Base-by-base conservation (phyloP, 257 asterid species). In the Fraxinus americana region DNA sequence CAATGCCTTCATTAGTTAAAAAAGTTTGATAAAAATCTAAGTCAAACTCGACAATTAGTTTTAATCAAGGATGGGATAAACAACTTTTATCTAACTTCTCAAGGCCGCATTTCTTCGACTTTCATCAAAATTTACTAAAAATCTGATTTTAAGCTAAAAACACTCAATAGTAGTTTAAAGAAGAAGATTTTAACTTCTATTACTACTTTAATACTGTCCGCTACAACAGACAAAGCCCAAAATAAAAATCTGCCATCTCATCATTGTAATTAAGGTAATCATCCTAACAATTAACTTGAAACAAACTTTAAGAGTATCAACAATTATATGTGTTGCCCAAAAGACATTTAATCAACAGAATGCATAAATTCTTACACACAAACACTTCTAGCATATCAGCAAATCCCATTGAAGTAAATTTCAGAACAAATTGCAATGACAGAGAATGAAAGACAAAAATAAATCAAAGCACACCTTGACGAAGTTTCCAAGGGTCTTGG, bases 401-500 rank as follows among this genome's bases (percentile, higher is more conserved):
- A 54, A 54, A 5, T n/a, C 9, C 23, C 25, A 43, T 43, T 11
- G 16, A 4, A 16, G 5, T 21, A 7, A 23, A 9, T 21, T 21
- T 0, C 29, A 57, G 12, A 57, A n/a, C 66, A 21, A 59, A 59
- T 1, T n/a, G 63, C 30, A 4, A 54, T 7, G 25, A 2, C 9
- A 54, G 6, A 17, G 25, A 57, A n/a, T 19, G 25, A 12, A 14
- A 43, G 2, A 17, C 17, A 43, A 43, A 21, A 5, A 57, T 17
- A 21, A 57, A 17, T 57, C 11, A 5, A 3, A 57, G 3, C 4
- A 17, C 66, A 86, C 89, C 89, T 86, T 86, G 1, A 86, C 89
- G 11, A 86, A 86, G 69, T 86, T 86, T n/a, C 89, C 87, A 4
- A 86, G 87, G 25, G 89, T 86, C 73, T 86, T 86, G 52, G 89